Base-by-base conservation (phyloP, 805 yeast species). In the Starmerella riodocensis region DNA sequence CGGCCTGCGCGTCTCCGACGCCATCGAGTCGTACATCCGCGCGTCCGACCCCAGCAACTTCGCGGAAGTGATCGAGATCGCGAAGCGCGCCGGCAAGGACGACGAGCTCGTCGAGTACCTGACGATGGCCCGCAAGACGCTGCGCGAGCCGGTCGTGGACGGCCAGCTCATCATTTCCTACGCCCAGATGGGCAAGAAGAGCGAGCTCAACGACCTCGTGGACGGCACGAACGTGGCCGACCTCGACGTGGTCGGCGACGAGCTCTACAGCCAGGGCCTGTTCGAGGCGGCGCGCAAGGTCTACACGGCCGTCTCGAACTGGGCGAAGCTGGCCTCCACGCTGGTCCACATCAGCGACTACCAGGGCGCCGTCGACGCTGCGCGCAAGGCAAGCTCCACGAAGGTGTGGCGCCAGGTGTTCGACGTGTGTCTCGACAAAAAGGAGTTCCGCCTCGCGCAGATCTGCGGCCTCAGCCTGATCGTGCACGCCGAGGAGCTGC, bases 361-460 rank as follows among this genome's bases (percentile, higher is more conserved):
- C 61, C 96, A 91, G 65, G 76, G 83, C 41, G 98, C 98, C 37
- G 98, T 91, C 47, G 97, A 91, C 57, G 85, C 96, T 63, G 98
- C 98, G 18, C 80, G 98, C 69, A 91, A 88, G 65, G 97, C 98
- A 3, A 81, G 94, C 26, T 85, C 84, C 61, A 74, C 79, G 45
- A 72, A 71, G 56, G 98, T 91, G 29, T 91, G 98, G 98, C 91
- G 85, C 64, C 93, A 86, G 63, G 98, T 91, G 37, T 84, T 85
- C 63, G 82, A 78, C 59, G 98, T 96, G 18, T 91, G 98, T 73
- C 77, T 91, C 60, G 94, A 78, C 52, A 81, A 83, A 65, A 77
- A 77, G 58, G 98, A 91, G 63, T 91, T 91, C 71, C 76, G 94
- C 61, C 70, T 91, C 46, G 98, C 97, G 11, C 98, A 91, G 68